These are phyloP conservation scores for Sporothrix globosa DNA, from an alignment of 2,329 filamentous ascomycete species.

Conservation along the genomic window DNA sequence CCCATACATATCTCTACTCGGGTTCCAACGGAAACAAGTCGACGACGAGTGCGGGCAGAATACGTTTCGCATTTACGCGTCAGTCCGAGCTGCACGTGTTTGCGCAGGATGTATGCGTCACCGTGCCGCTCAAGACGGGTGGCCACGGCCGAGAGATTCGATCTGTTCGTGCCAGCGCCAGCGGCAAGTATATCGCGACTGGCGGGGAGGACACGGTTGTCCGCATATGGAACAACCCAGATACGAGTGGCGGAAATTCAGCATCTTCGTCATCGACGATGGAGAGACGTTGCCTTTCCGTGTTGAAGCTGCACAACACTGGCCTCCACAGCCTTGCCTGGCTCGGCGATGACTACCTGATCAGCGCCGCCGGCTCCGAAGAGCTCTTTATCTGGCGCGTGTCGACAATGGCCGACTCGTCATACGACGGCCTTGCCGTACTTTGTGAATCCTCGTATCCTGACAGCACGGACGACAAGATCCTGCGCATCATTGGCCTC, in stretches of 20 bases:
- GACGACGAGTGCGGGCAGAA: conserved; percentile 41
- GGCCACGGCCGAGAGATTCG: conserved; percentile 84
- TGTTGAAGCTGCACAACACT: conserved; percentile 76
- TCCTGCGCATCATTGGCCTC: conserved; percentile 66
- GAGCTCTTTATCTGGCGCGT: conserved; percentile 87
- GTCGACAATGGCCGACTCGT: conserved; percentile 51
- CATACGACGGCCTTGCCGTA: conserved; percentile 57
- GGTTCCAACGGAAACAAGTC: conserved; percentile 37
- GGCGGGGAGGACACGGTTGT: conserved; percentile 75
- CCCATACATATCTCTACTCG: conserved; percentile 60
- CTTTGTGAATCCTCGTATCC: conserved; percentile 60
- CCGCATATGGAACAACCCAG: conserved; percentile 46
- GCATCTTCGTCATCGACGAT: not conserved
- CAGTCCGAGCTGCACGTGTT: conserved; percentile 59
- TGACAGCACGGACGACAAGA: conserved; percentile 60
- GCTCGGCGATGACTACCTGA: conserved; percentile 69
- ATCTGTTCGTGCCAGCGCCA: conserved; percentile 51
- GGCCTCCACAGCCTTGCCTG: conserved; percentile 82
- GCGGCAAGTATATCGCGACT: conserved; percentile 57
- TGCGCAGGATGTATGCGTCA: conserved; percentile 45
- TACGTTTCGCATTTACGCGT: conserved; percentile 74
- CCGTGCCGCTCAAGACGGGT: conserved; percentile 64
- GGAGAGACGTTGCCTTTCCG: conserved; percentile 58
- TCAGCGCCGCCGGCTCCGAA: conserved; percentile 85
- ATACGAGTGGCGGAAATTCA: too few species aligned